Base-by-base conservation (phyloP, 2,329 filamentous ascomycete genomes). In the Setomelanomma holmii region DNA sequence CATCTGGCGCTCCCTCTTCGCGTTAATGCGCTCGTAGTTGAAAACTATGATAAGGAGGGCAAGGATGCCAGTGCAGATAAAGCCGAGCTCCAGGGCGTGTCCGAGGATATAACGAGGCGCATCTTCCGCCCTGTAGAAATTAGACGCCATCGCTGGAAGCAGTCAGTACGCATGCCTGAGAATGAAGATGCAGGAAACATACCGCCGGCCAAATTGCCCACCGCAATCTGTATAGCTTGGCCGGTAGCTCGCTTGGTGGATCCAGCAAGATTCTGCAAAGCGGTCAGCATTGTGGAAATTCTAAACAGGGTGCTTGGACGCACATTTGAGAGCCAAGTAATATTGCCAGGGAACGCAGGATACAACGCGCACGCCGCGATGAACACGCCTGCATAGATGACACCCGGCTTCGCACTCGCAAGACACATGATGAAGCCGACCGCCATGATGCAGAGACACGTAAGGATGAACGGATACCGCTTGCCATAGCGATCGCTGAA, bases 71-170 rank as follows among this genome's bases (percentile, higher is more conserved):
- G 75, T 71, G 2, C 72, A 65, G 19, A 81, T 77, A 43, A 84
- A 83, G 0, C 73, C 80, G 12, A 84, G 76, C 45, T 82, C 81
- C 11, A 83, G 67, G 1, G 77, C 74, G 58, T 84, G 81, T 0
- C 81, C 82, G 2, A 83, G 75, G 4, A 77, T 71, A 52, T 83
- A 84, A 17, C 75, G 74, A 0, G 82, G 82, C 1, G 74, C 70
- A 56, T 84, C 81, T 42, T 74, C 63, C 0, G 69, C 52, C 10
- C 87, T 81, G 62, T 90, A 91, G 62, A 90, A 89, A 63, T 90
- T 90, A 4, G 86, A 87, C 0, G 87, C 85, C 82, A 90, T 88
- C 1, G 86, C 87, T 75, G 43, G 11, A 4, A 22, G 11, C 23
- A 7, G 48, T 69, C 47, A 67, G 57, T 17, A 33, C 27, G 10